Evolutionary conservation across 805 yeast species (phyloP).

Genomic region (Clavispora fructus): DNA sequence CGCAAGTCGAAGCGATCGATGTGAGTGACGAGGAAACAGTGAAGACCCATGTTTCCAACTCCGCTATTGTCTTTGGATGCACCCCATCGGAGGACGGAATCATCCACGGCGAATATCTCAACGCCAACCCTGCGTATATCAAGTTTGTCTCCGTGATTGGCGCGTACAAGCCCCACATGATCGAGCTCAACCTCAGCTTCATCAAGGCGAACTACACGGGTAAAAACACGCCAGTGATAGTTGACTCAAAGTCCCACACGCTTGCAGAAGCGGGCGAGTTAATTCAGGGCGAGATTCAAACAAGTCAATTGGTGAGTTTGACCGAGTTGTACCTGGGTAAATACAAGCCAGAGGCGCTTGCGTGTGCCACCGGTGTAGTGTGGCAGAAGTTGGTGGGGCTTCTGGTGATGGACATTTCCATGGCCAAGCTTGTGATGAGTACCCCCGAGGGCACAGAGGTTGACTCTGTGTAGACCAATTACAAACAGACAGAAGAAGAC

Average conservation of each 20-base stretch:
- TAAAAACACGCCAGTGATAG: slow-evolving; percentile 42
- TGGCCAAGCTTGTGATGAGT: slow-evolving; percentile 40
- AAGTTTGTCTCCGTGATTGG: slow-evolving; percentile 57
- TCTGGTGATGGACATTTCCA: slow-evolving; percentile 57
- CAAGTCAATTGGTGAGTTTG: slow-evolving; percentile 41
- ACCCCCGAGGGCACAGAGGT: slow-evolving; percentile 9
- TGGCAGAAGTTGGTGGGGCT: slow-evolving; percentile 57
- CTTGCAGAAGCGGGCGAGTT: slow-evolving; percentile 63
- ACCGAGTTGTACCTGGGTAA: slow-evolving; percentile 28
- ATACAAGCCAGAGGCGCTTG: not conserved
- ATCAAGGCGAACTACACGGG: slow-evolving; percentile 27
- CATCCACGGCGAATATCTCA: slow-evolving; percentile 29
- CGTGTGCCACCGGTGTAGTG: slow-evolving; percentile 23
- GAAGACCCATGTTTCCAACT: slow-evolving; percentile 24
- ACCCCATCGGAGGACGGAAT: slow-evolving; percentile 51
- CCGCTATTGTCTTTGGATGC: slow-evolving; percentile 54
- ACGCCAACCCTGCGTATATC: slow-evolving; percentile 19
- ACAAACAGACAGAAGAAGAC: no score
- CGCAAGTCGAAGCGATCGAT: slow-evolving; percentile 2
- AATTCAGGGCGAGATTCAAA: slow-evolving; percentile 39
- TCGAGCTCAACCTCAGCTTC: slow-evolving; percentile 48
- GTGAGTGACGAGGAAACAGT: slow-evolving; percentile 8
- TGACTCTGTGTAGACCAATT: not conserved
- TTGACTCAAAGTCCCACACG: slow-evolving; percentile 56
- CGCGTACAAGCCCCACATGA: slow-evolving; percentile 63